A percentile compares a stretch with the other conserved stretches of the same genome.
Evolutionary conservation across 106 monocot genomes (phyloP).

Genomic region (Cymbidium sinense): DNA sequence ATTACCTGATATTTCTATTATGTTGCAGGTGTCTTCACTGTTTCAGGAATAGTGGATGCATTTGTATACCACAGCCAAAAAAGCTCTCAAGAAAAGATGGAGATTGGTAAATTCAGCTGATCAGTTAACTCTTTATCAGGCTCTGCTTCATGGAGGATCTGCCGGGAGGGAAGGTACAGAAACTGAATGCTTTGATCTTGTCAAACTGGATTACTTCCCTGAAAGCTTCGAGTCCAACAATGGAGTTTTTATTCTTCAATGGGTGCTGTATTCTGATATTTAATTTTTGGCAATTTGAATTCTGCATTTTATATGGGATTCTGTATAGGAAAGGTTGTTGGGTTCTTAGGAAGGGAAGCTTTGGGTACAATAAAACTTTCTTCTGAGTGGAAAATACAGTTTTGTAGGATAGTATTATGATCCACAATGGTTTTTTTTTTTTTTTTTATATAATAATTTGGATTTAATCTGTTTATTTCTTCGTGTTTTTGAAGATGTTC

Average conservation of each 20-base stretch:
- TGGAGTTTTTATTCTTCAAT: background rate
- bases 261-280: background rate
- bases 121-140: background rate
- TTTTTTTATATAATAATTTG: too few species aligned
- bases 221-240: background rate
- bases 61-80: conserved; percentile 44
- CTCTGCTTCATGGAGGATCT: too few species aligned
- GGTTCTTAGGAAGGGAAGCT: background rate
- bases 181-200: background rate
- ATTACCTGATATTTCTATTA: background rate
- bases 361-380: background rate
- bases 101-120: conserved; percentile 22
- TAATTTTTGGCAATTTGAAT: background rate
- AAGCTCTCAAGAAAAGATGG: conserved; percentile 53
- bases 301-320: background rate
- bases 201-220: background rate
- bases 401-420: too few species aligned
- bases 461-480: too few species aligned
- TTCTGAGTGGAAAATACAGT: background rate
- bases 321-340: background rate
- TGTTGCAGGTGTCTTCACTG: conserved; percentile 45
- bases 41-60: conserved; percentile 54
- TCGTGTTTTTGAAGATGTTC: too few species aligned
- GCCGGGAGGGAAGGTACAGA: background rate
- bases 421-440: too few species aligned